These are phyloP conservation scores for Leucocoprinus leucothites DNA, from an alignment of 768 basidiomycete genomes.

Conservation along the genomic window DNA sequence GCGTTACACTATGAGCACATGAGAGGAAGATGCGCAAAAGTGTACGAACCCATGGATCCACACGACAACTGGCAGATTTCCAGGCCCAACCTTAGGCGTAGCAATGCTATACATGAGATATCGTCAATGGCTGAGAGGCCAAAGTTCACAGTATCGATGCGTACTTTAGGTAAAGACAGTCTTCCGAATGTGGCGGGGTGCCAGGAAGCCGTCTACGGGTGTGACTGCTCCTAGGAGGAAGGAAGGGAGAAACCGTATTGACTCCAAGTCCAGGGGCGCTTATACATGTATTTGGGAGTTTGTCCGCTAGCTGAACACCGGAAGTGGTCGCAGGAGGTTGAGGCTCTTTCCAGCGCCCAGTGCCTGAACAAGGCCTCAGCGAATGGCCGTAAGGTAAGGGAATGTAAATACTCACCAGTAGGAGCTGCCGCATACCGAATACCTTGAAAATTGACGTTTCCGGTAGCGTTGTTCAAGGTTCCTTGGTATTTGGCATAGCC, in stretches of 20 bases:
- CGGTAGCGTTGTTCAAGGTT: conserved; percentile 26
- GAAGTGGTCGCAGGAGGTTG: not conserved
- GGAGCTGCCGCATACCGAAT: conserved; percentile 51
- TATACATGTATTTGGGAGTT: not conserved
- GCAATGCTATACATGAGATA: no score
- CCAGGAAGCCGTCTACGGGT: no score
- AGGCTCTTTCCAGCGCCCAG: conserved; percentile 8
- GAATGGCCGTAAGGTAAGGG: no score
- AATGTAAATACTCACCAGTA: conserved; percentile 26
- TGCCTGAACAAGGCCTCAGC: not conserved
- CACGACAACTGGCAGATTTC: not conserved
- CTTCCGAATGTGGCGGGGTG: no score
- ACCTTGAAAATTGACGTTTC: conserved; percentile 35
- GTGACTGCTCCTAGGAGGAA: no score
- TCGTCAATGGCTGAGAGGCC: no score
- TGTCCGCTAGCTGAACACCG: conserved; percentile 1
- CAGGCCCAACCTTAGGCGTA: not conserved
- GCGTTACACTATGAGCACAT: not conserved
- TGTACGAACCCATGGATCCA: not conserved
- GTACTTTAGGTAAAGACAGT: no score
- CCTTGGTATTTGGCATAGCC: conserved; percentile 46
- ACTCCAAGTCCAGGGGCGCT: no score
- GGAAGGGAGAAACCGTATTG: no score
- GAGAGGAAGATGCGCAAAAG: not conserved
- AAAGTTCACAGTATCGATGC: no score